Evolutionary conservation across 495 filamentous ascomycete species (phyloP).

Genomic region (Bombardia bombarda): DNA sequence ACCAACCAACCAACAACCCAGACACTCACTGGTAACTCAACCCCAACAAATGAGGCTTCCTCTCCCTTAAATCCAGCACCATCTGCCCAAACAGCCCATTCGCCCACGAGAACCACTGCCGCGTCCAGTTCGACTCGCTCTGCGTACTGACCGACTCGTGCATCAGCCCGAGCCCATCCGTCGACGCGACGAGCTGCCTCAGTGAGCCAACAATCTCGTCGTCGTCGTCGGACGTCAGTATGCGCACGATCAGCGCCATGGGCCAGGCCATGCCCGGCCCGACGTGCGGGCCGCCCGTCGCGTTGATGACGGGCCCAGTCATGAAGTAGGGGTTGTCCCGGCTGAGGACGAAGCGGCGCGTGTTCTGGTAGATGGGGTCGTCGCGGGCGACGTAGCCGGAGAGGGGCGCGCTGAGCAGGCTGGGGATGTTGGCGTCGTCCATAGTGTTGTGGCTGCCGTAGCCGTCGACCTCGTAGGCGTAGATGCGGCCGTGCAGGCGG

Average conservation of each 20-base stretch:
- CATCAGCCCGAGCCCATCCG: slow-evolving; percentile 50
- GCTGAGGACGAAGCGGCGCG: slow-evolving; percentile 43
- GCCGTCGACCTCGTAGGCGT: slow-evolving; percentile 56
- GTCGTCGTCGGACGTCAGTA: slow-evolving; percentile 34
- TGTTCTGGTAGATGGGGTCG: slow-evolving; percentile 43
- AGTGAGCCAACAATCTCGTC: slow-evolving; percentile 42
- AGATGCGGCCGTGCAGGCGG: slow-evolving; percentile 29
- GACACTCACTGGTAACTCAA: slow-evolving; percentile 30
- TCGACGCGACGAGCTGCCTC: slow-evolving; percentile 40
- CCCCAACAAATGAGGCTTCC: slow-evolving; percentile 31
- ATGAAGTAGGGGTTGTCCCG: slow-evolving; percentile 50
- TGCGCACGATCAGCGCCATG: slow-evolving; percentile 46
- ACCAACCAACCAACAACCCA: neutral
- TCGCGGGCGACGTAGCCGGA: slow-evolving; percentile 35
- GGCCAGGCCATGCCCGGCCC: slow-evolving; percentile 55
- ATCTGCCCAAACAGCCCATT: slow-evolving; percentile 47
- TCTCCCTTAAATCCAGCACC: slow-evolving; percentile 47
- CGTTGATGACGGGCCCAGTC: slow-evolving; percentile 42
- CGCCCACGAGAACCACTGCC: slow-evolving; percentile 40
- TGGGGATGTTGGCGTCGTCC: slow-evolving; percentile 60
- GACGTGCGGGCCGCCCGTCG: slow-evolving; percentile 49
- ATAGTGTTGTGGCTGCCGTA: slow-evolving; percentile 45
- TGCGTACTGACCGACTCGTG: slow-evolving; percentile 54
- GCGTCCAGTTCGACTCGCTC: slow-evolving; percentile 44
- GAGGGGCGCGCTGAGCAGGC: slow-evolving; percentile 46